phyloP scores from a whole-genome alignment of 2,329 filamentous ascomycete species.

The Cyclaneusma minus region DNA sequence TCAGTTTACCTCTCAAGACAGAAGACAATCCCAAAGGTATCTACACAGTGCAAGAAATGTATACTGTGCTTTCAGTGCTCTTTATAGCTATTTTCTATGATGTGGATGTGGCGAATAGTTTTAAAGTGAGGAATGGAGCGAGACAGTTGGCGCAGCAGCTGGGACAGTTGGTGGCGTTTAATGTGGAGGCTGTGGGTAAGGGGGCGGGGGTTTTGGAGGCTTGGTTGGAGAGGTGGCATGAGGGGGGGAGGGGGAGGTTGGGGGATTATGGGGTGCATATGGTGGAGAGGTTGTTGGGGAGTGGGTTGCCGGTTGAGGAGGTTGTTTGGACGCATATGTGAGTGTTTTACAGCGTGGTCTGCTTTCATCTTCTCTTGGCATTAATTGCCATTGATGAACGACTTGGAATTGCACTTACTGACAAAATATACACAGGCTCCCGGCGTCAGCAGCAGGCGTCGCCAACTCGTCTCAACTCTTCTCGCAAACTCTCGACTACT shows the following conservation, averaged over 20 bases:
- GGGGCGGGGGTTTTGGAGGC: too few species aligned
- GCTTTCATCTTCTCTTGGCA: too few species aligned
- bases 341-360: conserved; percentile 2
- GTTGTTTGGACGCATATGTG: conserved; percentile 31
- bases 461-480: conserved; percentile 60
- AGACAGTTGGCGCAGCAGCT: conserved; percentile 41
- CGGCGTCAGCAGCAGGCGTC: too few species aligned
- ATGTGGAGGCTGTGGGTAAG: conserved; percentile 40
- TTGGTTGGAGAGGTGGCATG: too few species aligned
- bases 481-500: conserved; percentile 59
- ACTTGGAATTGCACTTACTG: too few species aligned
- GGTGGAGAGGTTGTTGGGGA: conserved; percentile 47
- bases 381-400: too few species aligned
- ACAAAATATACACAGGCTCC: conserved; percentile 6
- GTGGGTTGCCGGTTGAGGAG: conserved; percentile 45
- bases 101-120: conserved; percentile 51
- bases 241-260: conserved; percentile 34
- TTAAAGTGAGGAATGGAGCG: conserved; percentile 42
- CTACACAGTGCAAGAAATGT: conserved; percentile 39
- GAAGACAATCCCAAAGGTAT: conserved; percentile 30
- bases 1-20: conserved; percentile 38
- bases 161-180: conserved; percentile 43
- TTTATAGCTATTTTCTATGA: conserved; percentile 48
- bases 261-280: conserved; percentile 49
- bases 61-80: conserved; percentile 45